Conservation (phyloP, 2,329 filamentous ascomycete species). For the Ophiosphaerella korrae region DNA sequence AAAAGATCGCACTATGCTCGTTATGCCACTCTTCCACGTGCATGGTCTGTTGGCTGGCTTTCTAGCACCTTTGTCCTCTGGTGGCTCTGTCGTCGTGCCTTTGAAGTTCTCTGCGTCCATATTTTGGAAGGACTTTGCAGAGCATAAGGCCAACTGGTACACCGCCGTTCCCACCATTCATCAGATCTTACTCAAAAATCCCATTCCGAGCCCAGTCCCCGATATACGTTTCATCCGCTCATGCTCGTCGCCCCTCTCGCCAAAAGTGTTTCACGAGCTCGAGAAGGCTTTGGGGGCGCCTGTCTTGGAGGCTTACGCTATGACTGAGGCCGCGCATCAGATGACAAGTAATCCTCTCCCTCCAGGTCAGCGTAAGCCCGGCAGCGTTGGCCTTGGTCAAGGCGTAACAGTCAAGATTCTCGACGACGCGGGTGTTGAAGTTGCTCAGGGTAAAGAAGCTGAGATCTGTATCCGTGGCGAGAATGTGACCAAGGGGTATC, state of each 20-base stretch:
- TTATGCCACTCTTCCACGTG: conserved; percentile 91
- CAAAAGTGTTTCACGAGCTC: conserved; percentile 79
- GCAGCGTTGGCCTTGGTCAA: conserved; percentile 81
- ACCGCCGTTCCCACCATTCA: conserved; percentile 93
- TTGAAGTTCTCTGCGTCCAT: conserved; percentile 78
- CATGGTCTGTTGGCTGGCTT: conserved; percentile 86
- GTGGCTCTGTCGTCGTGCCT: conserved; percentile 80
- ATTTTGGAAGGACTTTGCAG: conserved; percentile 80
- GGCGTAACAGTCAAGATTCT: conserved; percentile 83
- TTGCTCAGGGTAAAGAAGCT: conserved; percentile 71
- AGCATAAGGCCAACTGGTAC: conserved; percentile 84
- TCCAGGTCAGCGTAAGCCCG: conserved; percentile 76
- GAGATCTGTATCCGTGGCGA: conserved; percentile 84
- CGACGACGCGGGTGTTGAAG: conserved; percentile 69
- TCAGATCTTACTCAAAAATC: conserved; percentile 80
- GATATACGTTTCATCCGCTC: conserved; percentile 85
- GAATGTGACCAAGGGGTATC: conserved; percentile 83
- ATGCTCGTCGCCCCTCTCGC: conserved; percentile 82
- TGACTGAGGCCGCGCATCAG: conserved; percentile 88
- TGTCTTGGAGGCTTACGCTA: conserved; percentile 87
- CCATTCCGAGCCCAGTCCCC: conserved; percentile 69
- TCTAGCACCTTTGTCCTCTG: conserved; percentile 74
- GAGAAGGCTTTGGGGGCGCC: conserved; percentile 77
- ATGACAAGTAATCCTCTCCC: conserved; percentile 72
- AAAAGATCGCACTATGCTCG: conserved; percentile 78